Conservation (phyloP, 352 stramenopile species). For the Phytopythium boreale region DNA sequence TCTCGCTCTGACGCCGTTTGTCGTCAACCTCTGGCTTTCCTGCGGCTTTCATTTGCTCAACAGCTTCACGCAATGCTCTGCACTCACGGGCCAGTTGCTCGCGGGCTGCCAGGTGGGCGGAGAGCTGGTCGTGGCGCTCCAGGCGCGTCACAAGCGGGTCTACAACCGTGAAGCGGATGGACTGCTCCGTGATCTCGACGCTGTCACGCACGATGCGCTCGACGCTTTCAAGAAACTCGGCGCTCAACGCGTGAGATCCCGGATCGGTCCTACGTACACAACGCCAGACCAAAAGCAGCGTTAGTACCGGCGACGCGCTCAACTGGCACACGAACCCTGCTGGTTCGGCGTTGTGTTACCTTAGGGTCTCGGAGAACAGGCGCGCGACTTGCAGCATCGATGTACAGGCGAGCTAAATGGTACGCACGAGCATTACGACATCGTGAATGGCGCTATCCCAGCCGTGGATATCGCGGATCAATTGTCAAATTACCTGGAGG, state of each 20-base stretch:
- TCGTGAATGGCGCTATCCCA: neutral
- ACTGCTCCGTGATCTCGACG: constrained; percentile 69
- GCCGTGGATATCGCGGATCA: neutral
- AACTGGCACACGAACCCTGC: neutral
- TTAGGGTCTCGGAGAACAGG: constrained; percentile 53
- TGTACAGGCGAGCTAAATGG: constrained; percentile 3
- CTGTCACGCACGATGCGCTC: constrained; percentile 54
- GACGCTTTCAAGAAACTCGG: constrained; percentile 45
- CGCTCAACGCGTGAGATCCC: constrained; percentile 25
- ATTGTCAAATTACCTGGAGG: constrained; percentile 34
- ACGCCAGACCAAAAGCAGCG: neutral
- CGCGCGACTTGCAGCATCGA: constrained; percentile 28
- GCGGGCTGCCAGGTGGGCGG: constrained; percentile 24
- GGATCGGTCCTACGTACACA: constrained; percentile 19
- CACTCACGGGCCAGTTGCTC: constrained; percentile 21
- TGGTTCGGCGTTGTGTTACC: constrained; percentile 11
- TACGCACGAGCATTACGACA: neutral
- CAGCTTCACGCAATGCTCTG: constrained; percentile 16
- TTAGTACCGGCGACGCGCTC: neutral
- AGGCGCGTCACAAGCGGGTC: constrained; percentile 57
- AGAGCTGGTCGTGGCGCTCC: constrained; percentile 46
- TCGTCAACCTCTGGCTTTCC: constrained; percentile 39
- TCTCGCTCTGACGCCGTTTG: constrained; percentile 28
- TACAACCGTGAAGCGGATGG: constrained; percentile 72
- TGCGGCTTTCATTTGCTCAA: constrained; percentile 31